Percentiles rank a stretch among this genome's conserved stretches.
These are phyloP conservation scores for Eleusine coracana DNA, from an alignment of 176 grass and related monocot genomes.

Conservation along the genomic window DNA sequence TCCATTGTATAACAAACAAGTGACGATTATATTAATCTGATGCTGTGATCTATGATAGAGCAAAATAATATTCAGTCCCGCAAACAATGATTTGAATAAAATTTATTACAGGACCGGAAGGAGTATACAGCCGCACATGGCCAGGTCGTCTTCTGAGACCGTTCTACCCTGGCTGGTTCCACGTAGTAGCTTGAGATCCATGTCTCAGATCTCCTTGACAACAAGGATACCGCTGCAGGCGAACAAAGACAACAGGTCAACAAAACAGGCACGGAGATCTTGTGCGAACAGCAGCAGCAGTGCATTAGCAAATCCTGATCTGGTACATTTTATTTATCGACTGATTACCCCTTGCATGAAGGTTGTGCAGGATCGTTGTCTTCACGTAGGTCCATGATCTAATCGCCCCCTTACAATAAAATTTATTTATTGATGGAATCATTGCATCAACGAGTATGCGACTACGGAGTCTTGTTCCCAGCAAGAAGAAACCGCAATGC, in stretches of 20 bases:
- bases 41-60: neutral
- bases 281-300: neutral
- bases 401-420: neutral
- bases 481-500: neutral
- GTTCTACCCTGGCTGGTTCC: neutral
- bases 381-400: slow-evolving; percentile 8
- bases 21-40: neutral
- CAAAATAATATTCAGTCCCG: neutral
- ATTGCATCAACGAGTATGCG: neutral
- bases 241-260: slow-evolving; percentile 6
- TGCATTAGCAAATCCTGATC: neutral
- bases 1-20: neutral
- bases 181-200: slow-evolving; percentile 22
- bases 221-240: neutral
- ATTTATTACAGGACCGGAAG: neutral
- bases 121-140: neutral
- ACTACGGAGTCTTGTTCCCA: neutral
- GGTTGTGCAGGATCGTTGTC: neutral
- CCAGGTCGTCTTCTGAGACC: neutral
- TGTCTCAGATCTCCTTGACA: slow-evolving; percentile 22
- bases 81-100: neutral
- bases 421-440: slow-evolving; percentile 13
- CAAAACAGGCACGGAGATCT: slow-evolving; percentile 6
- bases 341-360: neutral
- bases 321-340: neutral